These are phyloP conservation scores for Phialocephala subalpina DNA, from an alignment of 2,329 filamentous ascomycete species.

Conservation along the genomic window DNA sequence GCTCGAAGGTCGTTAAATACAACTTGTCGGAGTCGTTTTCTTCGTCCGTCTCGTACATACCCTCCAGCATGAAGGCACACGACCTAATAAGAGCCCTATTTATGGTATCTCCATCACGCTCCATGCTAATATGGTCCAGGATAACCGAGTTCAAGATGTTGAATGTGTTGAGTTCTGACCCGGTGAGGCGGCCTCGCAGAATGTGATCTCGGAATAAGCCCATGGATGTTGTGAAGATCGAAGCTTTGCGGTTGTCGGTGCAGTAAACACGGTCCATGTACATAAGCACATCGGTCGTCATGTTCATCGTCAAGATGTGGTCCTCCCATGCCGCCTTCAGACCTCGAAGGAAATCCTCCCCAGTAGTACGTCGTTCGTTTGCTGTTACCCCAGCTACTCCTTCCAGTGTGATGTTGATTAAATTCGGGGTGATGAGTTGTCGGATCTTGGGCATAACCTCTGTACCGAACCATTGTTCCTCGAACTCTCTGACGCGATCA, in stretches of 20 bases:
- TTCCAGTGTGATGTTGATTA: conserved; percentile 68
- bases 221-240: conserved; percentile 86
- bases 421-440: conserved; percentile 72
- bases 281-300: conserved; percentile 97
- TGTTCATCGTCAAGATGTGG: conserved; percentile 92
- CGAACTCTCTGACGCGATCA: conserved; percentile 79
- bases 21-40: conserved; percentile 83
- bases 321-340: conserved; percentile 85
- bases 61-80: conserved; percentile 89
- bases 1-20: conserved; percentile 85
- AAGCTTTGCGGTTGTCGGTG: conserved; percentile 74
- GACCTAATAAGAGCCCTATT: conserved; percentile 83
- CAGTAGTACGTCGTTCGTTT: conserved; percentile 80
- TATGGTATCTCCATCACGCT: conserved; percentile 88
- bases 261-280: conserved; percentile 92
- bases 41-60: conserved; percentile 81
- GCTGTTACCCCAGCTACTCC: conserved; percentile 66
- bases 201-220: conserved; percentile 89
- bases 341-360: conserved; percentile 82
- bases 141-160: conserved; percentile 83
- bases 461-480: conserved; percentile 79
- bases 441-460: conserved; percentile 77
- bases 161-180: conserved; percentile 62
- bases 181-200: conserved; percentile 65
- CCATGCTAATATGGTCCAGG: conserved; percentile 91